phyloP scores from a whole-genome alignment of 1,139 yeast genomes.

The Suhomyces yuchorum region DNA sequence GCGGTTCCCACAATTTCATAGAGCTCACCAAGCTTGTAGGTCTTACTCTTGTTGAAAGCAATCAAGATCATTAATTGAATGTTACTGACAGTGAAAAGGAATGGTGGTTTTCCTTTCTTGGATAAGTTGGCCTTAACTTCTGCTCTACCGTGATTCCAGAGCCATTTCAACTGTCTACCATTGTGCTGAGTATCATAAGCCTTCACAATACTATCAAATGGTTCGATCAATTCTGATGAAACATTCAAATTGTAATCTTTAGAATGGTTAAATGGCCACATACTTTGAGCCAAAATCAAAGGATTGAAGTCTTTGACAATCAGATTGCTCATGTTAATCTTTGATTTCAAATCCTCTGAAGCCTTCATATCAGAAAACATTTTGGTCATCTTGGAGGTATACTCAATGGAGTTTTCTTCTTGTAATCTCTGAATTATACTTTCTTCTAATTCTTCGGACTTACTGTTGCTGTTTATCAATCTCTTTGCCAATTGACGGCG shows the following conservation, averaged over 20 bases:
- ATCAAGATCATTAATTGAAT: constrained; percentile 85
- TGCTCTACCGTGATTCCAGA: constrained; percentile 93
- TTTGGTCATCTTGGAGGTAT: constrained; percentile 89
- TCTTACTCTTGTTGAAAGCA: constrained; percentile 69
- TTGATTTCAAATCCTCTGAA: constrained; percentile 76
- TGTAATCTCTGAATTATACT: constrained; percentile 82
- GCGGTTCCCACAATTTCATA: constrained; percentile 70
- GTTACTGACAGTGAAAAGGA: constrained; percentile 76
- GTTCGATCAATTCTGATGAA: constrained; percentile 58
- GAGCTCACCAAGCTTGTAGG: constrained; percentile 63
- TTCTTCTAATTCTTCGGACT: constrained; percentile 84
- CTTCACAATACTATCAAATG: constrained; percentile 67
- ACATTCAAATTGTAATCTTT: constrained; percentile 46
- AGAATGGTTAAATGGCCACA: constrained; percentile 76
- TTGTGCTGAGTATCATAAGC: constrained; percentile 75
- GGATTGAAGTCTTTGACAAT: constrained; percentile 69
- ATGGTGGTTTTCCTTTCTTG: constrained; percentile 81
- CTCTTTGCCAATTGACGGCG: constrained; percentile 88
- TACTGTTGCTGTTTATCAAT: constrained; percentile 80
- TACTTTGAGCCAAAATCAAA: constrained; percentile 78
- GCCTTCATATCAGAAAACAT: constrained; percentile 96
- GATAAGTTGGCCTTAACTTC: constrained; percentile 89
- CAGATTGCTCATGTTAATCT: constrained; percentile 45
- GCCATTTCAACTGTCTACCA: constrained; percentile 92
- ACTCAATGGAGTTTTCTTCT: constrained; percentile 89